Conservation (phyloP, 2,329 filamentous ascomycete genomes). For the Myriangium duriaei region DNA sequence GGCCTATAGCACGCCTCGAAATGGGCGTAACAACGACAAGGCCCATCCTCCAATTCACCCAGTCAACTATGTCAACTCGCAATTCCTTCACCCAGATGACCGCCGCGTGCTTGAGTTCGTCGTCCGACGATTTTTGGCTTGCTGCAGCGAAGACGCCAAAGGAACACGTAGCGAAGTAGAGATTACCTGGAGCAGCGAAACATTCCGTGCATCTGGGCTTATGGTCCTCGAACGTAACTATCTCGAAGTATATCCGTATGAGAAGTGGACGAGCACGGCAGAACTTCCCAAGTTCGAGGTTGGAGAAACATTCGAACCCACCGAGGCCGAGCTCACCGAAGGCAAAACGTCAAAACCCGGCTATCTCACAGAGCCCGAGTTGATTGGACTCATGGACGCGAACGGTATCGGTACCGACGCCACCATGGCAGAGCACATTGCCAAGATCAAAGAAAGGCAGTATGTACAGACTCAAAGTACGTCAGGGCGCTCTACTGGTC, state of each 20-base stretch:
- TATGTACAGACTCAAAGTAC: conserved; percentile 61
- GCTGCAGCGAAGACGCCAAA: conserved; percentile 86
- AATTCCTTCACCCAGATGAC: conserved; percentile 46
- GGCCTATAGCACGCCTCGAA: conserved; percentile 66
- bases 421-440: conserved; percentile 97
- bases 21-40: conserved; percentile 84
- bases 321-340: conserved; percentile 77
- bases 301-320: conserved; percentile 75
- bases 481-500: conserved; percentile 23
- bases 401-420: conserved; percentile 98
- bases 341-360: conserved; percentile 77
- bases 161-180: conserved; percentile 78
- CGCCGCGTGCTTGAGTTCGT: conserved; percentile 84
- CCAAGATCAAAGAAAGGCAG: conserved; percentile 80
- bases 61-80: conserved; percentile 64
- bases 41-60: conserved; percentile 96
- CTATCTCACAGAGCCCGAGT: conserved; percentile 87
- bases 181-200: conserved; percentile 70
- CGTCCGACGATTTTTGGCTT: conserved; percentile 80
- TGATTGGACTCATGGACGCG: conserved; percentile 94
- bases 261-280: conserved; percentile 85
- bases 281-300: conserved; percentile 67
- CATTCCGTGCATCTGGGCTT: conserved; percentile 70
- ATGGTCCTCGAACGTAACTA: conserved; percentile 83
- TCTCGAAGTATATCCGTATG: conserved; percentile 88